Base-by-base conservation (phyloP, 768 basidiomycete species). In the Naganishia randhawae region DNA sequence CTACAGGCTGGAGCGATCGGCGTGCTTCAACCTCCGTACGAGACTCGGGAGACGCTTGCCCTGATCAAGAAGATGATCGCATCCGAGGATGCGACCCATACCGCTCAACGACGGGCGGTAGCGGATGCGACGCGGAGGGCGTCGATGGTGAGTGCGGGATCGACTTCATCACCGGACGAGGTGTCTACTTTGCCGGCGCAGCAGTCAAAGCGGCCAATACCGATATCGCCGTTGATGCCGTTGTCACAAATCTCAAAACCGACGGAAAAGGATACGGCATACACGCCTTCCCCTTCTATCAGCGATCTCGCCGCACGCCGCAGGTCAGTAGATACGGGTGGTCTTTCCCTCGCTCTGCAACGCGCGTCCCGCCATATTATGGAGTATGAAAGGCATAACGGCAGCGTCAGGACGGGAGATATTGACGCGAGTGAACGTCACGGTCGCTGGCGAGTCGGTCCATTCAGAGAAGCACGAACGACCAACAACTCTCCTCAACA, bases 241-340 rank as follows among this genome's bases (percentile, higher is more conserved):
- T 3, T 25, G 2, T 41, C 57, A 22, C 27, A 41, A 8, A 5
- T 25, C 7, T 6, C n/a, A 4, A 22, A 14, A 14, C 57, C 19
- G 22, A 2, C 22, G 33, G 17, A 39, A 25, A 8, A 41, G 7
- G 27, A 22, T 22, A 16, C 29, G 3, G 16, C 2, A 3, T 10
- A 61, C 22, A 13, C n/a, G 9, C 57, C 57, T n/a, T 61, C 57
- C 17, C 39, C 66, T 25, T 51, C 32, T 45, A 55, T 51, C 41
- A 57, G 66, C 35, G 55, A 68, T 31, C 67, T 68, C 16, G 67
- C 61, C 13, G 53, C 75, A 10, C 65, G 80, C 19, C 68, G 92
- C 63, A 83, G 90, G 53, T 92, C 90, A 76, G 91, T 93, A 66
- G 93, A 97, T 80, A 85, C 91, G 50, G 93, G 93, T 14, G 93